phyloP scores from a whole-genome alignment of 441 rosid species.

The Geranium incanum region DNA sequence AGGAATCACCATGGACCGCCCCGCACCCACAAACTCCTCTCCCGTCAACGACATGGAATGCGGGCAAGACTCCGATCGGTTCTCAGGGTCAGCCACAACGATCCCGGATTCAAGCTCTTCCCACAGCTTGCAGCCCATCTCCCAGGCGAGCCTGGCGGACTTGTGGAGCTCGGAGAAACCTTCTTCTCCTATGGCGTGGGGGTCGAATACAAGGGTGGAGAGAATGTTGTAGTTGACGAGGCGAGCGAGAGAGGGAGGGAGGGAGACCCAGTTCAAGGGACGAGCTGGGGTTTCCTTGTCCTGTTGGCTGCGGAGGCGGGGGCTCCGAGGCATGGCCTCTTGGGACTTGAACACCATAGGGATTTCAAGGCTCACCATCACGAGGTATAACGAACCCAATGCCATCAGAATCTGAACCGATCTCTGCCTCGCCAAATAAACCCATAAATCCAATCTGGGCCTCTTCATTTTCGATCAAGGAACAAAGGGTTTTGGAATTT shows the following conservation, averaged over 20 bases:
- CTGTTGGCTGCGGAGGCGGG: constrained; percentile 39
- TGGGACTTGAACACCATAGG: constrained; percentile 55
- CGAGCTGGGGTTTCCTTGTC: constrained; percentile 65
- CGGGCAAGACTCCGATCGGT: constrained; percentile 45
- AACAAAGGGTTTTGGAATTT: no score
- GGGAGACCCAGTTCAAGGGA: constrained; percentile 39
- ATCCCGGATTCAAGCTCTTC: constrained; percentile 46
- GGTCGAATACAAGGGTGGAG: constrained; percentile 47
- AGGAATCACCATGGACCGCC: constrained; percentile 53
- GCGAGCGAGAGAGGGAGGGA: constrained; percentile 26
- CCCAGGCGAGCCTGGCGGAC: constrained; percentile 68
- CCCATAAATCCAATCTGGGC: constrained; percentile 29
- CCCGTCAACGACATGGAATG: constrained; percentile 54
- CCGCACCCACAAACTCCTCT: constrained; percentile 41
- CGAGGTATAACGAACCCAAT: constrained; percentile 44
- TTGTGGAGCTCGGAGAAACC: constrained; percentile 68
- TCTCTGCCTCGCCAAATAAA: constrained; percentile 43
- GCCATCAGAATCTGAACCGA: constrained; percentile 54
- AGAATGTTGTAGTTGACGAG: constrained; percentile 19
- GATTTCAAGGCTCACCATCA: constrained; percentile 62
- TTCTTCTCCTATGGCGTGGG: constrained; percentile 37
- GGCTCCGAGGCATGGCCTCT: constrained; percentile 38
- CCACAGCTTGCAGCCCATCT: constrained; percentile 66
- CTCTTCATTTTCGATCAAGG: constrained; percentile 13
- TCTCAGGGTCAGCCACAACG: constrained; percentile 22